Conservation (phyloP, 148 eudicot species). For the Rhododendron molle region DNA sequence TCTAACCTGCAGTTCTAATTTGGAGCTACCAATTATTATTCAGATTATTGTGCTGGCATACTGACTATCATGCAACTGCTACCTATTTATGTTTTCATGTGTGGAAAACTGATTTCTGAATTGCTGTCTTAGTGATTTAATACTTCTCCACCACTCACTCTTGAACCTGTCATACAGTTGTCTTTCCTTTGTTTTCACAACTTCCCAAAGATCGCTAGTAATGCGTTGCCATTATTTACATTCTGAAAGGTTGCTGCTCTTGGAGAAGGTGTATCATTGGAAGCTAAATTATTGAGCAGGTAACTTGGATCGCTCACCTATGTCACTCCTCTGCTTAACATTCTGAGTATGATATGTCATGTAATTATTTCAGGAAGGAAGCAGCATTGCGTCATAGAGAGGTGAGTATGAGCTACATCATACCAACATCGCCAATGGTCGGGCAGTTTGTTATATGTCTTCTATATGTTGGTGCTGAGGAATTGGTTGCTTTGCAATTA, state of each 20-base stretch:
- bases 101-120: background rate
- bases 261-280: conserved; percentile 94
- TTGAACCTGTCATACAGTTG: background rate
- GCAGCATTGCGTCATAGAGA: conserved; percentile 93
- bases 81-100: background rate
- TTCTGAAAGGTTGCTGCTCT: conserved; percentile 78
- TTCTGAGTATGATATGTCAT: conserved; percentile 19
- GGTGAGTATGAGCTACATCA: conserved; percentile 39
- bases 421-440: background rate
- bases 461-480: conserved; percentile 2
- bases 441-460: background rate
- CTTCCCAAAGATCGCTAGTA: background rate
- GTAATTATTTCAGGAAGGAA: conserved; percentile 72
- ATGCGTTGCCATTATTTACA: background rate
- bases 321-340: conserved; percentile 19
- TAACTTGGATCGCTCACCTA: conserved; percentile 22
- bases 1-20: background rate
- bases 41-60: background rate
- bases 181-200: background rate
- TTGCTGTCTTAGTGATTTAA: background rate
- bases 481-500: background rate
- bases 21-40: background rate
- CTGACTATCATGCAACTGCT: background rate
- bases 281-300: conserved; percentile 94
- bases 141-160: conserved; percentile 4